Conservation (phyloP, 306 rosid genomes). For the Quillaja saponaria region DNA sequence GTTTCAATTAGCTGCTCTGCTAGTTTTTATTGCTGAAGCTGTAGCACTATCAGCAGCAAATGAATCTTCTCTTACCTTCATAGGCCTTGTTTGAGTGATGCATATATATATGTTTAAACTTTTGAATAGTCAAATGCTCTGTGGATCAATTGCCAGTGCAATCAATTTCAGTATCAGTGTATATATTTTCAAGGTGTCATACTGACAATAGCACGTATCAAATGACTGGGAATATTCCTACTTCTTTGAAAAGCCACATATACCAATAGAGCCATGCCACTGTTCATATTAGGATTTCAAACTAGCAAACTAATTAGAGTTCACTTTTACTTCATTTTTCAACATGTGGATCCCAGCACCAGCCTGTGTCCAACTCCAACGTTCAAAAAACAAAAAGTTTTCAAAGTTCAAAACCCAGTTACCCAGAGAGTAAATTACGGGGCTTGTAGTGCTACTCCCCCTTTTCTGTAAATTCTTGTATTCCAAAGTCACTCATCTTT, state of each 20-base stretch:
- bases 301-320: too few species aligned
- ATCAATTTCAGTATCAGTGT: conserved; percentile 8
- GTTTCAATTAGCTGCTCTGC: too few species aligned
- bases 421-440: conserved; percentile 59
- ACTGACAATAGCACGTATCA: too few species aligned
- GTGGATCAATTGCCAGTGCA: neutral
- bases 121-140: neutral
- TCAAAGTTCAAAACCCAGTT: conserved; percentile 33
- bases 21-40: too few species aligned
- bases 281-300: too few species aligned
- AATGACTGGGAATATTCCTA: too few species aligned
- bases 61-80: too few species aligned
- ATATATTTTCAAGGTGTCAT: neutral
- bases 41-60: too few species aligned
- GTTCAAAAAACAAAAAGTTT: too few species aligned
- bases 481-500: conserved; percentile 20
- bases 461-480: conserved; percentile 9
- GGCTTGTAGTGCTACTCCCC: neutral
- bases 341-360: conserved; percentile 49
- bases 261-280: conserved; percentile 18
- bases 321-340: conserved; percentile 36
- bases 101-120: too few species aligned
- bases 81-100: neutral
- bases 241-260: conserved; percentile 23
- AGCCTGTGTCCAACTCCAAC: conserved; percentile 40